Base-by-base conservation (phyloP, 2,329 filamentous ascomycete species). In the Penicillium frequentans region DNA sequence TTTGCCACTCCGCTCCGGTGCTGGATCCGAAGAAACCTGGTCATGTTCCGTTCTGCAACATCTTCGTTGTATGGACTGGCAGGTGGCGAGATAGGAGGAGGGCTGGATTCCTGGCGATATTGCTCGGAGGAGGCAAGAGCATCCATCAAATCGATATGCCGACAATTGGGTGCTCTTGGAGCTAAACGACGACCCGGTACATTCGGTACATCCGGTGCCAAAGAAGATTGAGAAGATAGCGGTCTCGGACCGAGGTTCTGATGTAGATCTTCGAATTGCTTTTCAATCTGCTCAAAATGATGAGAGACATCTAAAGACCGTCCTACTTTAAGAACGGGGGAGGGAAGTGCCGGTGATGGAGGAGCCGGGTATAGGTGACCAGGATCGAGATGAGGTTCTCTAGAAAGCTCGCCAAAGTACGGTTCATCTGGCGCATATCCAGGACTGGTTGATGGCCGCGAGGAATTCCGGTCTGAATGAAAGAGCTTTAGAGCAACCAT, bases 41-140 rank as follows among this genome's bases (percentile, higher is more conserved):
- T 70, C 68, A 77, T 75, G 51, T 78, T 78, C 24, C 75, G 73
- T 57, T 78, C 75, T 5, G 75, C 75, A 52, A 78, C 67, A 60
- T 78, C 73, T 63, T 78, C 75, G 47, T 78, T 78, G 59, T 75
- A 78, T 11, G 72, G 71, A 19, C 64, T 69, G 6, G 64, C 66
- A 3, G 73, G 71, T 10, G 73, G 72, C 27, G 72, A 58, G 10
- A 64, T 54, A 14, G 59, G 44, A 59, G n/a, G 65, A 44, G 46
- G 56, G 55, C 27, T 65, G 55, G 37, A 64, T 61, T 59, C 51
- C 35, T 66, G 71, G 35, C 69, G 61, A 50, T 33, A 47, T 6
- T 66, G 68, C 48, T 76, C 71, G 1, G 69, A 64, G n/a, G 70
- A 68, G 50, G 68, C 70, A n/a, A 76, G 53, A 13, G 75, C 75